These are phyloP conservation scores for Kodamaea sagamina DNA, from an alignment of 805 yeast genomes.

Conservation along the genomic window DNA sequence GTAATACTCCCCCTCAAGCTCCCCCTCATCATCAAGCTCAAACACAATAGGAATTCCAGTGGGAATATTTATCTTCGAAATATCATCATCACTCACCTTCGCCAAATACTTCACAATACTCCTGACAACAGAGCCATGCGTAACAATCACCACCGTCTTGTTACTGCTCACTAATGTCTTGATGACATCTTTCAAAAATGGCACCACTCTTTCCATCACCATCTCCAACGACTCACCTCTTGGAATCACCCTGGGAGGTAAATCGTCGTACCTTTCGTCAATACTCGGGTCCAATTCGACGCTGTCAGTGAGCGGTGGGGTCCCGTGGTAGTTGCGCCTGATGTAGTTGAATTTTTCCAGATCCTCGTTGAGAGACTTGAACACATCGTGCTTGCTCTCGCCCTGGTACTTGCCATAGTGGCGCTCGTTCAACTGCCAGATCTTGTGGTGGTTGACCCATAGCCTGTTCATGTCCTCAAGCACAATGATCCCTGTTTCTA, in stretches of 20 bases:
- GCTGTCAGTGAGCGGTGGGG: slow-evolving; percentile 35
- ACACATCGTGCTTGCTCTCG: slow-evolving; percentile 38
- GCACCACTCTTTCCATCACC: slow-evolving; percentile 42
- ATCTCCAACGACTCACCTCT: slow-evolving; percentile 42
- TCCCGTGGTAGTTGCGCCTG: slow-evolving; percentile 39
- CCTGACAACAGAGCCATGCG: slow-evolving; percentile 47
- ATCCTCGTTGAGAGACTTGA: slow-evolving; percentile 32
- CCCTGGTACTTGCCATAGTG: slow-evolving; percentile 49
- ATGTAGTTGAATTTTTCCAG: slow-evolving; percentile 38
- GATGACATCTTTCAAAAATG: slow-evolving; percentile 36
- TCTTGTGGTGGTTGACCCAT: slow-evolving; percentile 40
- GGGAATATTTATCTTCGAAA: slow-evolving; percentile 43
- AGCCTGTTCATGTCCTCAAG: slow-evolving; percentile 31
- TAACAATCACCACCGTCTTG: slow-evolving; percentile 39
- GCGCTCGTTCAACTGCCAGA: slow-evolving; percentile 47
- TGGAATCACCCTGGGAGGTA: slow-evolving; percentile 28
- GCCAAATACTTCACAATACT: slow-evolving; percentile 41
- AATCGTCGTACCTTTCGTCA: slow-evolving; percentile 37
- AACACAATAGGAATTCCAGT: slow-evolving; percentile 48
- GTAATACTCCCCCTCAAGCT: slow-evolving; percentile 31
- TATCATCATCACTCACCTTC: slow-evolving; percentile 38
- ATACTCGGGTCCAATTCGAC: slow-evolving; percentile 29
- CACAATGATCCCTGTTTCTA: slow-evolving; percentile 43
- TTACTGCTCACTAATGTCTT: slow-evolving; percentile 23
- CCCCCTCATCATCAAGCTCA: slow-evolving; percentile 36